These are phyloP conservation scores for Gastroboletus turbinatus DNA, from an alignment of 1,284 basidiomycete species.

Conservation along the genomic window DNA sequence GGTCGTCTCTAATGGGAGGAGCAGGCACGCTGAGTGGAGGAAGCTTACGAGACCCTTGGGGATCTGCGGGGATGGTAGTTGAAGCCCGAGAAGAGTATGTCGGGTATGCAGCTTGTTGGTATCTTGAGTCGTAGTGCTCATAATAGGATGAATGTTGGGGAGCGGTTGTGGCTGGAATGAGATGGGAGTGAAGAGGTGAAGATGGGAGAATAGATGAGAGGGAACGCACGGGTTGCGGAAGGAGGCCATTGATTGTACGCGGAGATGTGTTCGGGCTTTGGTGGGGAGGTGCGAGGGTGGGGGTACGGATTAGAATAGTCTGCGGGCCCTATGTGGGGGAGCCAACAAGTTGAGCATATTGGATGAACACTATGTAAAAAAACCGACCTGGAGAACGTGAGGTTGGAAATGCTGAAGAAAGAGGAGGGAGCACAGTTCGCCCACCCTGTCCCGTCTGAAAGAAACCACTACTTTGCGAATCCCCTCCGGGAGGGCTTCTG, in stretches of 20 bases:
- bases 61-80: conserved; percentile 43
- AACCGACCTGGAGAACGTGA: conserved; percentile 85
- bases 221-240: conserved; percentile 44
- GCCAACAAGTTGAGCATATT: conserved; percentile 54
- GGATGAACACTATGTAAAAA: conserved; percentile 50
- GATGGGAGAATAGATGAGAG: conserved; percentile 11
- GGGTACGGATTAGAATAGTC: conserved; percentile 59
- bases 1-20: conserved; percentile 38
- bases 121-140: conserved; percentile 56
- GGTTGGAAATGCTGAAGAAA: conserved; percentile 78
- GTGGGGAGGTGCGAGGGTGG: conserved; percentile 60
- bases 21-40: conserved; percentile 47
- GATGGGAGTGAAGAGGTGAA: conserved; percentile 7
- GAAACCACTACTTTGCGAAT: conserved; percentile 60
- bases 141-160: conserved; percentile 52
- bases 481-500: conserved; percentile 57
- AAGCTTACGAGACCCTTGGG: conserved; percentile 46
- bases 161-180: conserved; percentile 34
- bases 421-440: conserved; percentile 82
- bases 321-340: conserved; percentile 49
- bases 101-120: conserved; percentile 48
- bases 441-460: conserved; percentile 79
- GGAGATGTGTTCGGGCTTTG: conserved; percentile 53
- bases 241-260: conserved; percentile 54
- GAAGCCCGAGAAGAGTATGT: conserved; percentile 49